Base-by-base conservation (phyloP, 225 moss, liverwort and hornwort species). In the Thuidium tamariscinum region DNA sequence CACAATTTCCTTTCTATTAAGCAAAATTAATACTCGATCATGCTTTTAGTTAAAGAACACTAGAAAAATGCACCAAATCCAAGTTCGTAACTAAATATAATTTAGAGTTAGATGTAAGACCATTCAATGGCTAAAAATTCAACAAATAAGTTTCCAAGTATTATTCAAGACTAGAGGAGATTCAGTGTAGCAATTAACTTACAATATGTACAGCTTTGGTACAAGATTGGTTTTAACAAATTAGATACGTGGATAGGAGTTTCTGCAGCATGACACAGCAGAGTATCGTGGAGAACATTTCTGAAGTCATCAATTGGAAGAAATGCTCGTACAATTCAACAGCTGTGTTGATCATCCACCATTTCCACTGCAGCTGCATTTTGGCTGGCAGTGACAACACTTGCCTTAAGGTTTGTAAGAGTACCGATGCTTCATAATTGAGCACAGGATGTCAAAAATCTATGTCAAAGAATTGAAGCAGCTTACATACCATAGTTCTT, bases 1-100 rank as follows among this genome's bases (percentile, higher is more conserved):
- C 4, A 25, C 16, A 36, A 10, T 9, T 25, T 10, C 2, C 3
- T 15, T 36, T 23, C 25, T 6, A 26, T 10, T 36, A 36, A n/a
- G 9, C 14, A n/a, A n/a, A 54, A 23, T 25, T 6, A 76, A 0
- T 36, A 16, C 1, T 7, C n/a, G n/a, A n/a, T n/a, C 2, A 55
- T 37, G 25, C 4, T 25, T 8, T 36, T 23, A 6, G 36, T 23
- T 25, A 7, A 16, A 36, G 16, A 54, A 1, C 2, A 36, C 9
- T 25, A 16, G 22, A 9, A 75, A 36, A 5, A 10, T 2, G 8
- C 3, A 34, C 34, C 3, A 49, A 74, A 74, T 20, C 2, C 21
- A 20, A 1, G 1, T 49, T 74, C 13, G 13, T 51, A 74, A 22
- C 5, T 22, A n/a, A 52, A 9, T 54, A 75, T 15, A 54, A 54